phyloP scores from a whole-genome alignment of 169 alveolate genomes.

The Plasmodium coatneyi region DNA sequence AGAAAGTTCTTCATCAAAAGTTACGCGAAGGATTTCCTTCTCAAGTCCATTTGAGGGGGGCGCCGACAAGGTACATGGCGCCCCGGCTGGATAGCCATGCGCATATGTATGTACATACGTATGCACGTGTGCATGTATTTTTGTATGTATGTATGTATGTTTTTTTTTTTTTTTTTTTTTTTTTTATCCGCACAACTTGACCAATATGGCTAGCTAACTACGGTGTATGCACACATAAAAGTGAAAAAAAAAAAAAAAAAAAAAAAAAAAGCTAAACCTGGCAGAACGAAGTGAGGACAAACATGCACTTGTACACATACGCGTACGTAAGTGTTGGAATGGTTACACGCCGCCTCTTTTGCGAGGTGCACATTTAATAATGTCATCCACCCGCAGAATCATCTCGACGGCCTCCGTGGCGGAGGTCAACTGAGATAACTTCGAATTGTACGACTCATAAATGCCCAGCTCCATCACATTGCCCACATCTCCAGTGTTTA shows the following conservation, averaged over 20 bases:
- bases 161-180: background rate
- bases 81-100: background rate
- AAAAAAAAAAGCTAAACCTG: background rate
- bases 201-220: background rate
- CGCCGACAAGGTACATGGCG: background rate
- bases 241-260: background rate
- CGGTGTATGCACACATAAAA: background rate
- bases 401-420: slow-evolving; percentile 99
- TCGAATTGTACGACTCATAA: slow-evolving; percentile 96
- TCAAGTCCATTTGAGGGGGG: background rate
- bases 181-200: background rate
- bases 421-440: slow-evolving; percentile 95
- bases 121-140: background rate
- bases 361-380: slow-evolving; percentile 99
- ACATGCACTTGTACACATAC: background rate
- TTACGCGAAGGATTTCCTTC: slow-evolving; percentile 8
- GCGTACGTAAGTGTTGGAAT: background rate
- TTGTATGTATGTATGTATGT: background rate
- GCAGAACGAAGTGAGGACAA: background rate
- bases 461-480: slow-evolving; percentile 96
- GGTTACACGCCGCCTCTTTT: slow-evolving; percentile 82
- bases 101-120: background rate
- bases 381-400: slow-evolving; percentile 98
- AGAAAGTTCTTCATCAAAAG: slow-evolving; percentile 35
- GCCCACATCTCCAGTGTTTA: slow-evolving; percentile 93